A percentile compares a stretch with the other conserved stretches of the same genome.
Evolutionary conservation across 768 basidiomycete species (phyloP).

Genomic region (Mycena haematopus): DNA sequence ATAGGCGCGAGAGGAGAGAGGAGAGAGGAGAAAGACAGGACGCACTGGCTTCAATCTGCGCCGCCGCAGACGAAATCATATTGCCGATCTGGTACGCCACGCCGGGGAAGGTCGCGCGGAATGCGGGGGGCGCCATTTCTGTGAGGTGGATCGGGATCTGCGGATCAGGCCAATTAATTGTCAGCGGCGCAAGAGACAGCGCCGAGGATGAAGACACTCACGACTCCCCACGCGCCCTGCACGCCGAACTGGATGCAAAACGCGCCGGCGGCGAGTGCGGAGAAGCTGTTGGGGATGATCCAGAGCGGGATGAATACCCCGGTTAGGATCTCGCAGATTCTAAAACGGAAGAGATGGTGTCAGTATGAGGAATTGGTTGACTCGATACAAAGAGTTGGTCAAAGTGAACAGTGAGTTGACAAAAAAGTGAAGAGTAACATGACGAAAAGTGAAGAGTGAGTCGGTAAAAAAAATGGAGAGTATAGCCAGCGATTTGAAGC

Average conservation of each 20-base stretch:
- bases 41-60: constrained; percentile 64
- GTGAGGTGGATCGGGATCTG: constrained; percentile 68
- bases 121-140: constrained; percentile 73
- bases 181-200: neutral
- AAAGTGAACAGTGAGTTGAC: too few relatives aligned
- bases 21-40: too few relatives aligned
- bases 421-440: too few relatives aligned
- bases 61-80: constrained; percentile 63
- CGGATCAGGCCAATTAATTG: neutral
- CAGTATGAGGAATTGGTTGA: neutral
- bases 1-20: too few relatives aligned
- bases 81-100: constrained; percentile 66
- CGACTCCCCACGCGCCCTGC: constrained; percentile 77
- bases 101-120: constrained; percentile 73
- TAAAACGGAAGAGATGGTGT: constrained; percentile 23
- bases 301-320: constrained; percentile 64
- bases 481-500: too few relatives aligned
- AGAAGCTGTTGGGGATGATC: constrained; percentile 65
- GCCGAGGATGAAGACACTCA: constrained; percentile 36
- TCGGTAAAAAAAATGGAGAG: too few relatives aligned
- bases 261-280: constrained; percentile 65
- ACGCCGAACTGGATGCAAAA: constrained; percentile 76
- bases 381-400: too few relatives aligned
- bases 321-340: constrained; percentile 48
- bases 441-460: constrained; percentile 3